A percentile compares a stretch with the other conserved stretches of the same genome.
Evolutionary conservation across 2,329 filamentous ascomycete genomes (phyloP).

Genomic region (Myrmaecium sp.): DNA sequence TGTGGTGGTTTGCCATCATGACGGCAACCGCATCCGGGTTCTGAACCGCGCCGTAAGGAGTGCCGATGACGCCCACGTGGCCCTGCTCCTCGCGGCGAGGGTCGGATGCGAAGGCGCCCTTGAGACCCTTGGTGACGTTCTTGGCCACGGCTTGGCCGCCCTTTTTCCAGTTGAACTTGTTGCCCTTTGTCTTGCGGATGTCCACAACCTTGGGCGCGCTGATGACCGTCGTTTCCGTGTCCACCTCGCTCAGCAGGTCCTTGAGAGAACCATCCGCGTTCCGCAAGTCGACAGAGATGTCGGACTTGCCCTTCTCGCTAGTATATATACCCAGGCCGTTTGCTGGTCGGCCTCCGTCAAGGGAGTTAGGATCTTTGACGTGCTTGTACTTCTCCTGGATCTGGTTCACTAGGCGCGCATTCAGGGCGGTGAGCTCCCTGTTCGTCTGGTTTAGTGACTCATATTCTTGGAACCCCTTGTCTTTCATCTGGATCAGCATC

Average conservation of each 20-base stretch:
- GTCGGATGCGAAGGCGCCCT: conserved; percentile 64
- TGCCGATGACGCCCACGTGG: conserved; percentile 34
- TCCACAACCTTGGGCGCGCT: conserved; percentile 85
- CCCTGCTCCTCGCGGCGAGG: conserved; percentile 39
- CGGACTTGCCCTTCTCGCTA: conserved; percentile 19
- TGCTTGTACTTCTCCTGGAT: conserved; percentile 88
- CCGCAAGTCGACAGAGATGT: conserved; percentile 25
- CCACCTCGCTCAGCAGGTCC: conserved; percentile 30
- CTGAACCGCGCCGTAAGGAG: conserved; percentile 11
- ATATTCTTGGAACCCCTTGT: conserved; percentile 87
- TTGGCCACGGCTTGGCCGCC: conserved; percentile 86
- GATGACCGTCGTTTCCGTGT: conserved; percentile 43
- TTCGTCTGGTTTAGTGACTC: conserved; percentile 92
- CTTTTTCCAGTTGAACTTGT: conserved; percentile 99
- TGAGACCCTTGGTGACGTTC: conserved; percentile 84
- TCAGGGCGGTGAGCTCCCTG: conserved; percentile 76
- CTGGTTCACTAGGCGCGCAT: conserved; percentile 85
- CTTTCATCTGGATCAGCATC: conserved; percentile 67
- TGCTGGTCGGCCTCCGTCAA: conserved; percentile 25
- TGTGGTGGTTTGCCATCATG: too few species aligned
- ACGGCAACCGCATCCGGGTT: too few species aligned
- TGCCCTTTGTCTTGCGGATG: conserved; percentile 73
- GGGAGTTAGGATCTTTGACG: conserved; percentile 33
- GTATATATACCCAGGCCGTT: conserved; percentile 49
- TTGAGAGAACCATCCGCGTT: too few species aligned